These are phyloP conservation scores for Cyclospora cayetanensis DNA, from an alignment of 169 alveolate genomes.

Conservation along the genomic window DNA sequence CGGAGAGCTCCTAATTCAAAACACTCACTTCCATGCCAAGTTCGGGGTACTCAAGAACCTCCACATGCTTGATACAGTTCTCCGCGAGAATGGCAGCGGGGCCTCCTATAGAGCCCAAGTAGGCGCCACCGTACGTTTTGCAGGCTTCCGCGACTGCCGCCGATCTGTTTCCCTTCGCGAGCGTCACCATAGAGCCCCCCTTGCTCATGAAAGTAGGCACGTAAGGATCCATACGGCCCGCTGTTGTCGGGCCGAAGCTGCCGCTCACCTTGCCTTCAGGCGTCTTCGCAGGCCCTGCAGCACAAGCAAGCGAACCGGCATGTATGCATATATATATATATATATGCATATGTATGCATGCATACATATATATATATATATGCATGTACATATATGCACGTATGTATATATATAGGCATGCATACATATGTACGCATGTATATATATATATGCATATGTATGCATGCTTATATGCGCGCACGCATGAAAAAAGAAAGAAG, in stretches of 20 bases:
- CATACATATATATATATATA: no score
- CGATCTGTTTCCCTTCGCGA: conserved; percentile 89
- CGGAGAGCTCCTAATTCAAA: neutral
- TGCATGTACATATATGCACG: no score
- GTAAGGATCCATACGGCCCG: conserved; percentile 91
- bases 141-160: conserved; percentile 84
- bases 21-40: conserved; percentile 77
- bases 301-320: no score
- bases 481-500: no score
- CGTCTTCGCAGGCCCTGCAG: conserved; percentile 86
- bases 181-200: conserved; percentile 85
- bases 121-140: conserved; percentile 86
- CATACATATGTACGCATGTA: no score
- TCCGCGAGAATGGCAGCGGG: conserved; percentile 90
- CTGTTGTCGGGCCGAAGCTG: conserved; percentile 92
- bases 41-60: conserved; percentile 82
- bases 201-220: conserved; percentile 82
- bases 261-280: conserved; percentile 90
- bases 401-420: no score
- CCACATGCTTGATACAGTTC: conserved; percentile 84
- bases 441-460: no score
- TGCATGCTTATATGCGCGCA: no score
- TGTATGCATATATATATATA: no score
- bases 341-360: no score
- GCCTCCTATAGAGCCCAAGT: conserved; percentile 90